Evolutionary conservation across 1,284 basidiomycete species (phyloP), one percentile per base, ranked within the genome.

Genomic region (Boletus sp.): DNA sequence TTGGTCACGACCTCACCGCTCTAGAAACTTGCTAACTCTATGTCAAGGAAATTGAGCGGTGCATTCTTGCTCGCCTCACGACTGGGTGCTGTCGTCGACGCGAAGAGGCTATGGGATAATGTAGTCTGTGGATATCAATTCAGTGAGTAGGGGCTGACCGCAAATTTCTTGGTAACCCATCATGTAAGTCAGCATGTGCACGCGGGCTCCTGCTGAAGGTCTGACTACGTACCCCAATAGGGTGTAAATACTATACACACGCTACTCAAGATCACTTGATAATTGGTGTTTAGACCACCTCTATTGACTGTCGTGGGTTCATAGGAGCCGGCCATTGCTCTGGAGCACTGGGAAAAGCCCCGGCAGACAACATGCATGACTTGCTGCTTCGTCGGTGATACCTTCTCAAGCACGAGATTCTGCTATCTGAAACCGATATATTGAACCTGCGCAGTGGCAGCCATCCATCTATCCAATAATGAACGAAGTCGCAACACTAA

Each of bases 1-100:
- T 66, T 10, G 7, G 5, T 9, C 9, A 1, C 19, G 3, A 6
- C 13, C 0, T 48, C 20, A 2, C 36, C 20, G 12, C 8, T 20
- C 29, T 14, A 33, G 10, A 19, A 37, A 27, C 25, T 22, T 41
- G 34, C 49, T 50, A 14, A 49, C n/a, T 19, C 25, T 8, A 2
- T 33, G 20, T 23, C 13, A 30, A 56, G 94, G 61, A 99, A 98
- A 77, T 66, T 98, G 54, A 94, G 91, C 56, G 94, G 95, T 0
- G 87, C 91, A 3, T 97, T 99, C 71, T 71, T 99, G 54, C 77
- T 98, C 13, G 95, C 95, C 40, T 84, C 92, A 13, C 75, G 90
- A 46, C 72, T 98, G 30, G 78, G 79, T 36, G 91, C 91, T 13
- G 75, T 73, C 2, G 82, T 98, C 16, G 79, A 91, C 61, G 90